Percentiles rank a stretch among this genome's conserved stretches.
Conservation (phyloP, 2,329 filamentous ascomycete genomes). For the Fusarium sp. region DNA sequence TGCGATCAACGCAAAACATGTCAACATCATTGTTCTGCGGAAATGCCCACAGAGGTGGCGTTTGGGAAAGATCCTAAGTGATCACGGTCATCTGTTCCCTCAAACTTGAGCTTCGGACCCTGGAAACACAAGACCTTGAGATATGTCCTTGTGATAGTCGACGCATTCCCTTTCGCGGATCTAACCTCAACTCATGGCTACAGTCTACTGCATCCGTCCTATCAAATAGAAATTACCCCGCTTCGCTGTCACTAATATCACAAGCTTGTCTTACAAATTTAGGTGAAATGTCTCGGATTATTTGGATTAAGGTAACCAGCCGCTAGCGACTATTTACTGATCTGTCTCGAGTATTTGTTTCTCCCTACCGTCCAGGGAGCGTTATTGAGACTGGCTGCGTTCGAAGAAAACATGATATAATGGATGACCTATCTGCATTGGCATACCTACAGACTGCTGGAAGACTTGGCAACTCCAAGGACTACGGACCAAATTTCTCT, state of each 20-base stretch:
- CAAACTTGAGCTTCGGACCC: neutral
- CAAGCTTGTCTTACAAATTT: slow-evolving; percentile 3
- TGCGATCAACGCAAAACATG: neutral
- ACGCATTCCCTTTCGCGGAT: neutral
- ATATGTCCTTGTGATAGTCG: neutral
- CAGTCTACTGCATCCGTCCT: neutral
- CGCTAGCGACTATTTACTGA: neutral
- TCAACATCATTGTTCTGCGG: neutral
- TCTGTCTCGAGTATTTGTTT: neutral
- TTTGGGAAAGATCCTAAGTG: neutral
- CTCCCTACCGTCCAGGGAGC: neutral
- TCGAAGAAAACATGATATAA: neutral
- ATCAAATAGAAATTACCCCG: neutral
- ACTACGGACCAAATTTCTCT: neutral
- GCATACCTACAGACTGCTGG: neutral
- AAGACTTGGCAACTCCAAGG: neutral
- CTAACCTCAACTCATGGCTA: neutral
- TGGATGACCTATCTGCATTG: neutral
- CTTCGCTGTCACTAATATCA: neutral
- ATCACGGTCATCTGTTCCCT: neutral
- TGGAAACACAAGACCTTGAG: neutral
- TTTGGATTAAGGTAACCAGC: neutral
- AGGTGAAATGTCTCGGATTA: slow-evolving; percentile 15
- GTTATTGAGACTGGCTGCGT: neutral
- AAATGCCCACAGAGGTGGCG: neutral